These are phyloP conservation scores for Linnemannia elongata DNA, from an alignment of 192 early-diverging fungal species.

Conservation along the genomic window DNA sequence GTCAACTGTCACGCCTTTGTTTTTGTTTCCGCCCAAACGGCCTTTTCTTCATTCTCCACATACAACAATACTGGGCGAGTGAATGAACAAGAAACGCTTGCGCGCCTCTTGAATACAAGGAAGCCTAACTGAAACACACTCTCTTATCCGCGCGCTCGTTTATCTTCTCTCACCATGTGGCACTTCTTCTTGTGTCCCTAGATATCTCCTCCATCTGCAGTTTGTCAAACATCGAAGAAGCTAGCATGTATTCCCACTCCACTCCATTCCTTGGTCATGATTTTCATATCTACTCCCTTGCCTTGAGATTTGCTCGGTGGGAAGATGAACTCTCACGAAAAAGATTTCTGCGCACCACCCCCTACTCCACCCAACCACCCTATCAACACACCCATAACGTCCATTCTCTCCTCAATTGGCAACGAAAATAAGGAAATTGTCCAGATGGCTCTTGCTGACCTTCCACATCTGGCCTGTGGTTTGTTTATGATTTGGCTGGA, in stretches of 20 bases:
- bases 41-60: slow-evolving; percentile 2
- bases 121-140: background rate
- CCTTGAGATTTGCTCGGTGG: background rate
- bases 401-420: background rate
- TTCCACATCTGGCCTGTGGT: background rate
- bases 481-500: background rate
- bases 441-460: background rate
- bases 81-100: background rate
- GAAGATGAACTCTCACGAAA: background rate
- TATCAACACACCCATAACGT: background rate
- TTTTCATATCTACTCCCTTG: background rate
- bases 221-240: too few species aligned
- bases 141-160: background rate
- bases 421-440: background rate
- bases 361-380: background rate
- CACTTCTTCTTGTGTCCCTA: too few species aligned
- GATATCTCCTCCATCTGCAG: too few species aligned
- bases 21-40: background rate
- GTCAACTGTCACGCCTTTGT: too few species aligned
- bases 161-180: too few species aligned
- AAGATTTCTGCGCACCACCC: background rate
- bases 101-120: background rate
- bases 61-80: background rate
- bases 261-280: background rate
- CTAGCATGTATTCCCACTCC: background rate